A percentile compares a stretch with the other conserved stretches of the same genome.
phyloP scores from a whole-genome alignment of 306 rosid genomes.

The Rosa rugosa region DNA sequence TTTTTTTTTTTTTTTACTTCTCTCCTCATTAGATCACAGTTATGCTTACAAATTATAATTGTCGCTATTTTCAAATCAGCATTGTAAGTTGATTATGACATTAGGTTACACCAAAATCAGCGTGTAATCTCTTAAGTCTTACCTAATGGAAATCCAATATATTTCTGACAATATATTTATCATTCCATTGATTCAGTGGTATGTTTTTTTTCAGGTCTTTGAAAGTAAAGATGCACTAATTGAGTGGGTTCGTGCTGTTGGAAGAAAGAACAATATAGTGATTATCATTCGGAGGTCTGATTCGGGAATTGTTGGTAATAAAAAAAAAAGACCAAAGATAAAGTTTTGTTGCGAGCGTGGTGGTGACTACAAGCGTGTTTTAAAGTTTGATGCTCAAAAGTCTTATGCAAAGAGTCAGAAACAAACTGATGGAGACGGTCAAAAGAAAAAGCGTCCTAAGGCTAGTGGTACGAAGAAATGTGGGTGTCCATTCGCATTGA shows the following conservation, averaged over 20 bases:
- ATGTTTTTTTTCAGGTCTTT: no score
- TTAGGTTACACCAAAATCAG: neutral
- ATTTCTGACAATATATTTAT: no score
- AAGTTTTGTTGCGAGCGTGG: neutral
- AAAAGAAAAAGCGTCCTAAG: neutral
- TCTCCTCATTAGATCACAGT: neutral
- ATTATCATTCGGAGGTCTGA: no score
- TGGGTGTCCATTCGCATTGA: neutral
- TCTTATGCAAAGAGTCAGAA: neutral
- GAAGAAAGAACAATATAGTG: no score
- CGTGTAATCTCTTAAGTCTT: no score
- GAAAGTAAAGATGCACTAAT: no score
- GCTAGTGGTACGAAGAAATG: neutral
- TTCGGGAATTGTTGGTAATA: no score
- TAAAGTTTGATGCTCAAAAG: neutral
- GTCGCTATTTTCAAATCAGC: conserved; percentile 13
- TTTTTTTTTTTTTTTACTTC: neutral
- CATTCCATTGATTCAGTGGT: no score
- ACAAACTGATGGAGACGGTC: no score
- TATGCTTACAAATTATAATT: neutral
- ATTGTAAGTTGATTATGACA: neutral
- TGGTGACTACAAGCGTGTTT: neutral
- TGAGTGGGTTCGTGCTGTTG: no score
- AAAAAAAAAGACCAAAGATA: no score
- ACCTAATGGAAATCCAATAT: no score